Conservation (phyloP, 1,139 yeast species). For the Hyphopichia khmerensis region DNA sequence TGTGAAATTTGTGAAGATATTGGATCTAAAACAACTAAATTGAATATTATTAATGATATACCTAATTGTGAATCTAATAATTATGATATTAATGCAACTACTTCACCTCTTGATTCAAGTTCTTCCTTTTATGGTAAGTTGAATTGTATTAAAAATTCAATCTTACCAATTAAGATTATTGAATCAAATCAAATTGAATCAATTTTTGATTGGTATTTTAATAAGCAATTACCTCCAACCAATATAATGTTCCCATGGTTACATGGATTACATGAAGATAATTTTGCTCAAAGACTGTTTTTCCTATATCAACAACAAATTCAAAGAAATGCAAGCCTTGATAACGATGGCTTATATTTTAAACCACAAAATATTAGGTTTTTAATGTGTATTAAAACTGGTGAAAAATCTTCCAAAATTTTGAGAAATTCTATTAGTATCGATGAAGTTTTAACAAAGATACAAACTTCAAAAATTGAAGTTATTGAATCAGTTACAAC, state of each 20-base stretch:
- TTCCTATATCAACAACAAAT: constrained; percentile 31
- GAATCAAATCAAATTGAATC: constrained; percentile 26
- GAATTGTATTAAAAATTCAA: neutral
- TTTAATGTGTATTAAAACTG: constrained; percentile 48
- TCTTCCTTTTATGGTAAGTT: constrained; percentile 17
- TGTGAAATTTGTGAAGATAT: constrained; percentile 43
- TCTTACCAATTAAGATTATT: constrained; percentile 20
- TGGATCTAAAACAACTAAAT: constrained; percentile 38
- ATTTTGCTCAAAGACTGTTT: constrained; percentile 49
- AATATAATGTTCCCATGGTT: constrained; percentile 84
- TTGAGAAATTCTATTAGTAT: constrained; percentile 65
- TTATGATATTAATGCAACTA: neutral
- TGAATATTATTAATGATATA: constrained; percentile 19
- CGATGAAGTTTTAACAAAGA: constrained; percentile 55
- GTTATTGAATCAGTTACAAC: constrained; percentile 22
- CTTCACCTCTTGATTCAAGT: constrained; percentile 25
- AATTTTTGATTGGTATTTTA: constrained; percentile 48
- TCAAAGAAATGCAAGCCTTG: constrained; percentile 25
- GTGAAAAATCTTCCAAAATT: constrained; percentile 10
- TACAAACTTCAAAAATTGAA: constrained; percentile 38
- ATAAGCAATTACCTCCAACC: constrained; percentile 64
- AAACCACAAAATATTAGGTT: constrained; percentile 32
- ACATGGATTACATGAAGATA: constrained; percentile 64
- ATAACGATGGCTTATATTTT: constrained; percentile 23
- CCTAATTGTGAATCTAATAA: neutral